Evolutionary conservation across 441 rosid genomes (phyloP).

Genomic region (Populus tomentosa): DNA sequence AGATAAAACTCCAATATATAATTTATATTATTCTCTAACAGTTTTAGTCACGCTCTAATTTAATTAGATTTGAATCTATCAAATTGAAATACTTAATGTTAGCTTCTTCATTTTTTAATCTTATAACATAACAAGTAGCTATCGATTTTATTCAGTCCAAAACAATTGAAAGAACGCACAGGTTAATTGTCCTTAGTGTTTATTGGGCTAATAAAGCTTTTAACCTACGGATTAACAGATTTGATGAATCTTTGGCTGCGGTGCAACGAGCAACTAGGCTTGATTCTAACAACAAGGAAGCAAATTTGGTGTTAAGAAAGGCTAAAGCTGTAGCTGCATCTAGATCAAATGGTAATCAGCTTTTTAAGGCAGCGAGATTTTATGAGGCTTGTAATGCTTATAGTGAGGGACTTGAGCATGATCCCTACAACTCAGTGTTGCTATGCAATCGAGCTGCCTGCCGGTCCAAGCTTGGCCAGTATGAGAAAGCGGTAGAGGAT

Average conservation of each 20-base stretch:
- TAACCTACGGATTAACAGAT: conserved; percentile 32
- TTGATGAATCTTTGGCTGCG: conserved; percentile 67
- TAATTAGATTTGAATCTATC: neutral
- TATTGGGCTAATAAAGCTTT: neutral
- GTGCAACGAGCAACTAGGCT: conserved; percentile 61
- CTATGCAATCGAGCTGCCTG: conserved; percentile 85
- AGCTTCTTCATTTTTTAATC: neutral
- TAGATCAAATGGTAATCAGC: conserved; percentile 61
- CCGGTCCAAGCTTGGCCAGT: conserved; percentile 49
- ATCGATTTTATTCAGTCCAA: neutral
- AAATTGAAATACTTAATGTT: neutral
- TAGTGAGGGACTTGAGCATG: conserved; percentile 71
- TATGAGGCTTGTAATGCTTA: conserved; percentile 58
- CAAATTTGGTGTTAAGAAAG: conserved; percentile 31
- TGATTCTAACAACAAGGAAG: conserved; percentile 69
- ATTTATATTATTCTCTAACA: no score
- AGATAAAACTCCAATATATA: no score
- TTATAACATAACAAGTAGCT: neutral
- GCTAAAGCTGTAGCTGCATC: conserved; percentile 56
- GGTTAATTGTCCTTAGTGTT: neutral
- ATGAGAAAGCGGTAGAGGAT: conserved; percentile 64
- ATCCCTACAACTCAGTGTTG: conserved; percentile 70
- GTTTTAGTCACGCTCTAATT: no score
- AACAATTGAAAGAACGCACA: neutral
- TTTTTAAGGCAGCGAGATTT: conserved; percentile 51